Evolutionary conservation across 208 protist genomes (phyloP).

Genomic region (Trypanosoma melophagium): DNA sequence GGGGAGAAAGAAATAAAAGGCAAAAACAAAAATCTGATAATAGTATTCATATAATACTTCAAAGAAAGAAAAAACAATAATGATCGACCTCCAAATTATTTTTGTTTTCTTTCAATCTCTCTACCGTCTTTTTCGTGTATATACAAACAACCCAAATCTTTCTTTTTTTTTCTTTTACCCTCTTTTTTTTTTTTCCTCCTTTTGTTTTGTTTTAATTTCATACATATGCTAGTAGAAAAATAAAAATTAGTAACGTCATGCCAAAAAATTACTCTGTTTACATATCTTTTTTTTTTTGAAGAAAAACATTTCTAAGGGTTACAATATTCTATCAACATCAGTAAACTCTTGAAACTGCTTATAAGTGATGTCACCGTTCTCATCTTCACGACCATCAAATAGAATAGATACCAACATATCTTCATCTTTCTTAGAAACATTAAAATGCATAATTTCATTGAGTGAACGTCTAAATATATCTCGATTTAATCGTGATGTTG

Average conservation of each 20-base stretch:
- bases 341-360: constrained; percentile 89
- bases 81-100: background rate
- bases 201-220: background rate
- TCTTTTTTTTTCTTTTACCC: background rate
- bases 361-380: constrained; percentile 81
- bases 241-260: background rate
- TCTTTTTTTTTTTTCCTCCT: background rate
- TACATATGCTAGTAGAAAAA: background rate
- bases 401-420: constrained; percentile 80
- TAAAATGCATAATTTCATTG: constrained; percentile 83
- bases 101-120: no score
- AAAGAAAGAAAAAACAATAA: background rate
- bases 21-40: constrained; percentile 14
- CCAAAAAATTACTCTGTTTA: constrained; percentile 1
- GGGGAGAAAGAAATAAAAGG: background rate
- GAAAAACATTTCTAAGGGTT: constrained; percentile 12
- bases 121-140: no score
- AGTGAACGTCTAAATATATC: constrained; percentile 71
- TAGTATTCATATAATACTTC: background rate
- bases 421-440: constrained; percentile 69
- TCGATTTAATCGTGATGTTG: constrained; percentile 69
- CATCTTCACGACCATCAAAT: constrained; percentile 79
- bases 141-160: background rate
- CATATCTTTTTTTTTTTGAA: constrained; percentile 6
- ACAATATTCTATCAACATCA: constrained; percentile 30